These are phyloP conservation scores for Arthrobotrys pseudoclavata DNA, from an alignment of 2,329 filamentous ascomycete species.

Conservation along the genomic window DNA sequence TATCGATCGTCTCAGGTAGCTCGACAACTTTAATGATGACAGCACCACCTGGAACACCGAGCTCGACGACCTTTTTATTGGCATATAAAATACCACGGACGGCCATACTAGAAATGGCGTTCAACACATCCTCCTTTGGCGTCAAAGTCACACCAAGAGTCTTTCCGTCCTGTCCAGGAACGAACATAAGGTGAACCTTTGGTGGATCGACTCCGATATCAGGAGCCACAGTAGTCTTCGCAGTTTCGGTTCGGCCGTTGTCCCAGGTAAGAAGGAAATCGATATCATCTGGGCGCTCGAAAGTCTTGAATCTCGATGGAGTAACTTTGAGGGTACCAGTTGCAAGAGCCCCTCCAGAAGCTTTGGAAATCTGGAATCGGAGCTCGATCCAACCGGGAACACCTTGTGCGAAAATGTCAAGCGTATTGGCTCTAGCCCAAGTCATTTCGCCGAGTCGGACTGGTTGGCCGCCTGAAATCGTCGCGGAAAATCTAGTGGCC, in stretches of 20 bases:
- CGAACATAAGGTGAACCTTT: slow-evolving; percentile 26
- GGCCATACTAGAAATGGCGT: slow-evolving; percentile 4
- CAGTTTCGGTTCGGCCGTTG: not conserved
- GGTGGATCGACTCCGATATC: slow-evolving; percentile 20
- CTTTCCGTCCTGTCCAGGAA: not conserved
- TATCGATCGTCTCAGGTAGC: slow-evolving; percentile 23
- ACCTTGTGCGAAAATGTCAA: not conserved
- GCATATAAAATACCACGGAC: slow-evolving; percentile 15
- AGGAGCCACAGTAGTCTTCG: not conserved
- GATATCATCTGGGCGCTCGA: slow-evolving; percentile 14
- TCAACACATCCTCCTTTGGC: slow-evolving; percentile 5
- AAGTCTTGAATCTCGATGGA: slow-evolving; percentile 8
- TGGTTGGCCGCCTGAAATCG: not conserved
- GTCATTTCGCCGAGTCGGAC: slow-evolving; percentile 13
- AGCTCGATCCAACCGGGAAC: slow-evolving; percentile 15
- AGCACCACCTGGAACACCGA: slow-evolving; percentile 7
- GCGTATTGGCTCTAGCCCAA: slow-evolving; percentile 4
- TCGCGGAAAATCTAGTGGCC: not conserved
- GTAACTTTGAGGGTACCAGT: slow-evolving; percentile 1
- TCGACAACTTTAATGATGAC: slow-evolving; percentile 13
- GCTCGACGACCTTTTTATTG: slow-evolving; percentile 22
- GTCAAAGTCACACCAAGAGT: slow-evolving; percentile 20
- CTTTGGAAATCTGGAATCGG: slow-evolving; percentile 3
- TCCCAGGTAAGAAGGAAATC: slow-evolving; percentile 24
- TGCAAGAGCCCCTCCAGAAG: not conserved